Evolutionary conservation across 768 basidiomycete genomes (phyloP).

Genomic region (Boletus reticuloceps): DNA sequence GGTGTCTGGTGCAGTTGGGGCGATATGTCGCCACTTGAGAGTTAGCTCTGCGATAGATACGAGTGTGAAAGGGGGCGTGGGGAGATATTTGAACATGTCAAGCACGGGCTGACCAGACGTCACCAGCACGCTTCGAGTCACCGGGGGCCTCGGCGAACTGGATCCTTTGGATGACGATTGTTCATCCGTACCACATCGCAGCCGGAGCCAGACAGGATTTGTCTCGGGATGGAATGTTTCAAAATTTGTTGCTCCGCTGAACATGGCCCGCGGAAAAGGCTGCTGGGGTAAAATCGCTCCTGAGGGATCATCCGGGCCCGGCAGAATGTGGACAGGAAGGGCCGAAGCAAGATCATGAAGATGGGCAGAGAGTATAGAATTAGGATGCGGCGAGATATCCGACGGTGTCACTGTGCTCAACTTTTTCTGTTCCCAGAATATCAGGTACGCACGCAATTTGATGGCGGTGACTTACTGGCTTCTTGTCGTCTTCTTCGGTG

Average conservation of each 20-base stretch:
- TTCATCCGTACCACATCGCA: slow-evolving; percentile 47
- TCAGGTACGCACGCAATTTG: slow-evolving; percentile 7
- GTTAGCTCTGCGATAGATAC: slow-evolving; percentile 75
- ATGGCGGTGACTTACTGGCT: slow-evolving; percentile 45
- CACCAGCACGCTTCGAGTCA: slow-evolving; percentile 65
- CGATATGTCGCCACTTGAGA: slow-evolving; percentile 91
- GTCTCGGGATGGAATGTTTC: slow-evolving; percentile 75
- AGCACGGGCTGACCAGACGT: slow-evolving; percentile 92
- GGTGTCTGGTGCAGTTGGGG: slow-evolving; percentile 98
- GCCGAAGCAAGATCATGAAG: slow-evolving; percentile 73
- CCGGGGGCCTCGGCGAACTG: slow-evolving; percentile 12
- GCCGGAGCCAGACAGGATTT: slow-evolving; percentile 83
- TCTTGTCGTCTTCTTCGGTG: slow-evolving; percentile 46
- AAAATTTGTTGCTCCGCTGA: slow-evolving; percentile 57
- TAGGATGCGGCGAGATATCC: slow-evolving; percentile 75
- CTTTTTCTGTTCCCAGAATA: slow-evolving; percentile 47
- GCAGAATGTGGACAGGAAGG: slow-evolving; percentile 84
- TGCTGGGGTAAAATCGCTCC: slow-evolving; percentile 92
- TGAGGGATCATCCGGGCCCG: slow-evolving; percentile 86
- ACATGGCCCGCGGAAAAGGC: slow-evolving; percentile 88
- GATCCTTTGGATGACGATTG: slow-evolving; percentile 4
- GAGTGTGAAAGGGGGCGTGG: slow-evolving; percentile 65
- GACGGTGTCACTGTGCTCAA: slow-evolving; percentile 53
- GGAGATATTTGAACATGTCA: slow-evolving; percentile 93
- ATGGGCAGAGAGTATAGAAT: slow-evolving; percentile 61